Evolutionary conservation across 768 basidiomycete genomes (phyloP), one percentile per base, ranked within the genome.

Genomic region (Xerocomellus intermedius): DNA sequence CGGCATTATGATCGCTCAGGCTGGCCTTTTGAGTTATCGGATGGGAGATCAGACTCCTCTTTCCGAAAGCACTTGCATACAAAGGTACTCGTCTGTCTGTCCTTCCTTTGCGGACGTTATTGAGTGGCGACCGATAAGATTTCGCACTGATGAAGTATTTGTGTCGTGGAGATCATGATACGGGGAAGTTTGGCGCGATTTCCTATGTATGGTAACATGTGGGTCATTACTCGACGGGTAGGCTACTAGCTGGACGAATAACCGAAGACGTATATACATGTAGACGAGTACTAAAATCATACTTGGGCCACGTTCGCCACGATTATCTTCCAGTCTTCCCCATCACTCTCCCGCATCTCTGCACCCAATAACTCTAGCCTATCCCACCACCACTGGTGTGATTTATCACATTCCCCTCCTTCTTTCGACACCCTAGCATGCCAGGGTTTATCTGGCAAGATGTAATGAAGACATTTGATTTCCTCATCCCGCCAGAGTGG

Each of bases 1-100:
- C 62, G 97, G 97, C 1, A 96, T 98, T 62, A 99, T 99, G 97
- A 98, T 99, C 51, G 96, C 97, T 3, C 97, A 99, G 67, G 97
- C 97, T 7, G 97, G 97, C 6, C 79, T 99, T 28, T 78, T 99
- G 36, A 85, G 87, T 58, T 94, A 84, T 69, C 82, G 97, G 3
- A 98, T 95, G 94, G 97, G 96, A 24, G 80, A 85, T 57, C 72
- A 74, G 44, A 98, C 94, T 0, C 80, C 87, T 2, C 66, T 98
- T 28, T 69, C 79, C 26, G 82, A 96, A 65, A 94, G 87, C 51
- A 89, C 84, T 33, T 95, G 93, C 65, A 98, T 95, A 8, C 97
- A 99, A 74, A 81, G 96, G 94, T 62, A 78, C 48, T 8, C 14
- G 21, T 48, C 22, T 51, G n/a, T 22, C 28, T 52, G n/a, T 19